Percentiles rank a stretch among this genome's conserved stretches.
Evolutionary conservation across 352 stramenopile genomes (phyloP).

Genomic region (Blastocystis sp.): DNA sequence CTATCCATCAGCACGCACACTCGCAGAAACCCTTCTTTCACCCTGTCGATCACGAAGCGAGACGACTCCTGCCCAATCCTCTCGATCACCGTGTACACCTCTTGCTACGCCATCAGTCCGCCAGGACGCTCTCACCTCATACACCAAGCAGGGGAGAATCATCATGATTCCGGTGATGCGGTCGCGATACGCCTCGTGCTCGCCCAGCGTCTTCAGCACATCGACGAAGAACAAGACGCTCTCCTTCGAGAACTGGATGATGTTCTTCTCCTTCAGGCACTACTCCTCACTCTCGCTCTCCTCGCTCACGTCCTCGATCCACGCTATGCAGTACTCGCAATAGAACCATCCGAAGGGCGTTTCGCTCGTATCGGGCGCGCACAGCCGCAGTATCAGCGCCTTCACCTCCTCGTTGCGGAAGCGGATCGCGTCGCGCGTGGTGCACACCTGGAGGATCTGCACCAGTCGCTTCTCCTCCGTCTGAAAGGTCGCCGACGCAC

Average conservation of each 20-base stretch:
- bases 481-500: not conserved
- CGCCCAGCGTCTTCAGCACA: slow-evolving; percentile 18
- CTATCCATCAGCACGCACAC: not conserved
- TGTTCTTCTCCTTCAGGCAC: slow-evolving; percentile 22
- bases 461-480: slow-evolving; percentile 45
- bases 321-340: slow-evolving; percentile 50
- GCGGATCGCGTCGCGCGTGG: slow-evolving; percentile 11
- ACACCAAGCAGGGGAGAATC: slow-evolving; percentile 17
- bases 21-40: slow-evolving; percentile 8
- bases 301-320: not conserved
- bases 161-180: slow-evolving; percentile 31
- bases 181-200: slow-evolving; percentile 1
- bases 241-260: slow-evolving; percentile 36
- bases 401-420: slow-evolving; percentile 38
- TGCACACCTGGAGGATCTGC: slow-evolving; percentile 22
- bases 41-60: slow-evolving; percentile 15
- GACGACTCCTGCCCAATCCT: not conserved
- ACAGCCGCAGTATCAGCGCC: slow-evolving; percentile 6
- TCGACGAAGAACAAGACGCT: slow-evolving; percentile 55
- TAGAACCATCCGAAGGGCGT: slow-evolving; percentile 61
- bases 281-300: not conserved
- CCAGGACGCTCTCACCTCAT: not conserved
- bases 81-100: not conserved
- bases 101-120: not conserved
- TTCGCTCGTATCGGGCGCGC: not conserved